Conservation (phyloP, 2,329 filamentous ascomycete species). For the Sporothrix protearum region DNA sequence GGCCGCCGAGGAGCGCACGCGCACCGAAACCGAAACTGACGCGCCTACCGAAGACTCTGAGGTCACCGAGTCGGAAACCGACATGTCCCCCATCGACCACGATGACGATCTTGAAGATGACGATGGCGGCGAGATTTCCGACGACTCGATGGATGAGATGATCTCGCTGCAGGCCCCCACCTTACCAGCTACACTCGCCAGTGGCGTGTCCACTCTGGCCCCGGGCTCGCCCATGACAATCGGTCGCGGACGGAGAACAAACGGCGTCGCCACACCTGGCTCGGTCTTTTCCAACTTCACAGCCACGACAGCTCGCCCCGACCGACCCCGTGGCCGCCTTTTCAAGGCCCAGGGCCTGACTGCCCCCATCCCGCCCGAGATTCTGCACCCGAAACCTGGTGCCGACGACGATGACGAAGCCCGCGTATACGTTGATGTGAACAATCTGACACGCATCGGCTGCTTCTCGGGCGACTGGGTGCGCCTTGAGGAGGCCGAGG, state of each 20-base stretch:
- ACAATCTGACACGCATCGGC: slow-evolving; percentile 79
- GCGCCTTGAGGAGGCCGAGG: slow-evolving; percentile 71
- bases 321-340: slow-evolving; percentile 68
- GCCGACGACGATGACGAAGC: slow-evolving; percentile 80
- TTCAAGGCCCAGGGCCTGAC: slow-evolving; percentile 81
- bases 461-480: slow-evolving; percentile 99
- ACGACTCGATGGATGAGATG: slow-evolving; percentile 90
- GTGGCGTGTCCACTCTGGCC: slow-evolving; percentile 73
- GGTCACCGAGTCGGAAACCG: slow-evolving; percentile 51
- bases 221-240: slow-evolving; percentile 76
- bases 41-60: slow-evolving; percentile 38
- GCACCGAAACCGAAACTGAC: slow-evolving; percentile 57
- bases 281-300: slow-evolving; percentile 90
- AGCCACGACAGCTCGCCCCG: slow-evolving; percentile 72
- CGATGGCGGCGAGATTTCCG: slow-evolving; percentile 67
- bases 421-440: slow-evolving; percentile 85
- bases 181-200: slow-evolving; percentile 71
- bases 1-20: slow-evolving; percentile 74
- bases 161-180: slow-evolving; percentile 82
- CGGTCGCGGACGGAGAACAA: slow-evolving; percentile 61
- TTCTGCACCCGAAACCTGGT: slow-evolving; percentile 78
- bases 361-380: slow-evolving; percentile 65
- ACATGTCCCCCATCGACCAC: slow-evolving; percentile 63
- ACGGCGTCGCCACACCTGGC: slow-evolving; percentile 75
- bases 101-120: slow-evolving; percentile 81